phyloP scores from a whole-genome alignment of 73 alveolate genomes.

The Paraurostyla sp. region DNA sequence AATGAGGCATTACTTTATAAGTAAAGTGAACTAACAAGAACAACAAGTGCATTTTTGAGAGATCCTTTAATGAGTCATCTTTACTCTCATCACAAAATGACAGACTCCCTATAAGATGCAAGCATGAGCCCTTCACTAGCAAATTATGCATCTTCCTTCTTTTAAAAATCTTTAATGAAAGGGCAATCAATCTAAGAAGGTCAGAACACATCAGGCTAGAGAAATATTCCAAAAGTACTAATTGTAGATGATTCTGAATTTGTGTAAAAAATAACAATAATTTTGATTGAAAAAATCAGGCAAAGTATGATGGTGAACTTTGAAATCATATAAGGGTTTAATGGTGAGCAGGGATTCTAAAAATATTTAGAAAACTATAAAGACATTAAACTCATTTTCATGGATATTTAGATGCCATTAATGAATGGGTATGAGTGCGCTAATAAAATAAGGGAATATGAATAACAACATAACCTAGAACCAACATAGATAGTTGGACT shows the following conservation, averaged over 20 bases:
- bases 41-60: background rate
- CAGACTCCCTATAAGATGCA: background rate
- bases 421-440: slow-evolving; percentile 28
- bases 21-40: background rate
- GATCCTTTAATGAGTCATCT: background rate
- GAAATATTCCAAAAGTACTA: too few relatives aligned
- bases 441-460: slow-evolving; percentile 15
- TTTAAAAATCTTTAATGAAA: background rate
- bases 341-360: slow-evolving; percentile 5
- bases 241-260: slow-evolving; percentile 43
- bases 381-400: background rate
- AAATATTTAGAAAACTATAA: background rate
- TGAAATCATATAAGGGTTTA: background rate
- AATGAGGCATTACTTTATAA: background rate
- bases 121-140: background rate
- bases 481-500: slow-evolving; percentile 2
- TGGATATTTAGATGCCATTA: slow-evolving; percentile 17
- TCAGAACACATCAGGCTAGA: too few relatives aligned
- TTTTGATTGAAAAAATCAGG: background rate
- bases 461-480: background rate
- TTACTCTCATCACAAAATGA: background rate
- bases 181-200: background rate
- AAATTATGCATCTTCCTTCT: background rate
- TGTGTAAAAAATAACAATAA: background rate
- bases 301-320: background rate